These are phyloP conservation scores for Coemansia sp. DNA, from an alignment of 192 early-diverging fungal genomes.

Conservation along the genomic window DNA sequence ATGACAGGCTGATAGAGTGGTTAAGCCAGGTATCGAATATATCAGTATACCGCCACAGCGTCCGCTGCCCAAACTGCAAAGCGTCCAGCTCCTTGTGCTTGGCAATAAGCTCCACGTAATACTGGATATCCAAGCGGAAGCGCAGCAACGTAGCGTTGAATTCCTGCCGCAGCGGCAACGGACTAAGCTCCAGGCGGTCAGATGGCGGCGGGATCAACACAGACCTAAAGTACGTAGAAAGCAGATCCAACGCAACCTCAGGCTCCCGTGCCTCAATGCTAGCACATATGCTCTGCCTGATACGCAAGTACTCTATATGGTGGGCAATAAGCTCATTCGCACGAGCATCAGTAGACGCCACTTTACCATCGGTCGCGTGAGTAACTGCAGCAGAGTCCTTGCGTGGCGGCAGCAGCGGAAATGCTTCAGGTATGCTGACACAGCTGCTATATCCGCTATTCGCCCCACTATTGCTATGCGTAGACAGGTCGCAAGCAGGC, in stretches of 20 bases:
- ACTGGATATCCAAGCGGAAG: slow-evolving; percentile 53
- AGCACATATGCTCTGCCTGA: slow-evolving; percentile 46
- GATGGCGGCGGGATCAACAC: slow-evolving; percentile 45
- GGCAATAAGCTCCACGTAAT: slow-evolving; percentile 47
- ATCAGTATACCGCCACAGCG: slow-evolving; percentile 43
- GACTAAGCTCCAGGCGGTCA: slow-evolving; percentile 4
- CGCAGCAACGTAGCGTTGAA: slow-evolving; percentile 44
- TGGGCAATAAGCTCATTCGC: slow-evolving; percentile 45
- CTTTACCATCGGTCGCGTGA: background rate
- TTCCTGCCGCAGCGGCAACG: slow-evolving; percentile 30
- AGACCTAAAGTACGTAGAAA: slow-evolving; percentile 43
- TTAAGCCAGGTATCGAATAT: slow-evolving; percentile 48
- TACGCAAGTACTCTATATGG: slow-evolving; percentile 51
- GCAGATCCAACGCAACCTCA: slow-evolving; percentile 43
- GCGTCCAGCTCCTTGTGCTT: slow-evolving; percentile 44
- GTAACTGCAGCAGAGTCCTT: background rate
- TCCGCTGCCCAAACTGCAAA: slow-evolving; percentile 41
- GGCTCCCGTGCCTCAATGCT: slow-evolving; percentile 51
- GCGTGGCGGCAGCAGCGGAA: background rate
- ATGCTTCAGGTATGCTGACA: background rate
- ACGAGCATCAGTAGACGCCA: slow-evolving; percentile 6
- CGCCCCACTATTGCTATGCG: background rate
- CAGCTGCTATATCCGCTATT: slow-evolving; percentile 1
- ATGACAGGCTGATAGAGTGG: slow-evolving; percentile 19
- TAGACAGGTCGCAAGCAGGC: background rate